Conservation (phyloP, 305 asterid genomes). For the Nicotiana rustica region DNA sequence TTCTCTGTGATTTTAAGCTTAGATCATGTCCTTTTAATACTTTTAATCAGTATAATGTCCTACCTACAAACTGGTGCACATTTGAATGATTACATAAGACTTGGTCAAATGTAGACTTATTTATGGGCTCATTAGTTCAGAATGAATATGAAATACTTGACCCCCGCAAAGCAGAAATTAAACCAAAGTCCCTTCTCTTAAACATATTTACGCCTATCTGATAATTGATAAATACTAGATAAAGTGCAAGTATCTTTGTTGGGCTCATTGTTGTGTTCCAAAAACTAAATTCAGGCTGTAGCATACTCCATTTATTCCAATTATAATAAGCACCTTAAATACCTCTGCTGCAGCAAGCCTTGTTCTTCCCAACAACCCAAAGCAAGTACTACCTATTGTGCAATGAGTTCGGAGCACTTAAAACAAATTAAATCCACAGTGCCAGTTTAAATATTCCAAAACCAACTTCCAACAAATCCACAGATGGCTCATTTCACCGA, state of each 20-base stretch:
- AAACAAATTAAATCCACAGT: not conserved
- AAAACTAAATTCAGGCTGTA: not conserved
- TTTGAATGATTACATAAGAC: not conserved
- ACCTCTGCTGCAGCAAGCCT: not conserved
- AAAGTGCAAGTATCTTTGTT: not conserved
- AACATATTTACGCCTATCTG: not conserved
- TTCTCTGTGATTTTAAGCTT: not conserved
- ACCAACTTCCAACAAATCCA: conserved; percentile 7
- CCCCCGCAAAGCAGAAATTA: not conserved
- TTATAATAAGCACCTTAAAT: conserved; percentile 8
- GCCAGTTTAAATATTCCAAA: not conserved
- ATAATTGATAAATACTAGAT: not conserved
- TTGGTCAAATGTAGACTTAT: not conserved
- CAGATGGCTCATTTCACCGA: conserved; percentile 14
- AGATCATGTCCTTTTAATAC: not conserved
- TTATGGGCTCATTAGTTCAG: conserved; percentile 1
- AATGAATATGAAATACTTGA: conserved; percentile 25
- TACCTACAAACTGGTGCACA: not conserved
- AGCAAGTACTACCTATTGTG: not conserved
- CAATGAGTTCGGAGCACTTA: not conserved
- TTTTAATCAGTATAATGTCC: not conserved
- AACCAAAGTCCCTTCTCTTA: conserved; percentile 8
- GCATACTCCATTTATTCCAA: not conserved
- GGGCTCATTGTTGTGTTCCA: not conserved
- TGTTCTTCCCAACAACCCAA: conserved; percentile 14